Percentiles rank a stretch among this genome's conserved stretches.
These are phyloP conservation scores for Colletotrichum simmondsii DNA, from an alignment of 2,329 filamentous ascomycete genomes.

Conservation along the genomic window DNA sequence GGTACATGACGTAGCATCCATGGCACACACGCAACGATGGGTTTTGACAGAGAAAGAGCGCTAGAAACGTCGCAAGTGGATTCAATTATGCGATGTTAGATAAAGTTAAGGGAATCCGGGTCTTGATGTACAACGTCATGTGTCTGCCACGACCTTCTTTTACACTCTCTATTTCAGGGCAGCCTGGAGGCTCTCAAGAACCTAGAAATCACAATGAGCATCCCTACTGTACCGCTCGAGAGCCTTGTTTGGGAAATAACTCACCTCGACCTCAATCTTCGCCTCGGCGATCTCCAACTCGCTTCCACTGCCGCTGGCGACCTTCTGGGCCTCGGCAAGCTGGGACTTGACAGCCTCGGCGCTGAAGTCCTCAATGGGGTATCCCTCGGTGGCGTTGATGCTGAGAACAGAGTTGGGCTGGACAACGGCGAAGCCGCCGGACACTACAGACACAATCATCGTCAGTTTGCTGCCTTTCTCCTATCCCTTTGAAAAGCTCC, in stretches of 20 bases:
- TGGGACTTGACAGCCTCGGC: constrained; percentile 88
- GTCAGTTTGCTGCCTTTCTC: constrained; percentile 24
- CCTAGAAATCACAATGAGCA: constrained; percentile 62
- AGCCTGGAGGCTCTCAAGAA: constrained; percentile 85
- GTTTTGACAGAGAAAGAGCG: constrained; percentile 4
- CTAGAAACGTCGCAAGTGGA: constrained; percentile 34
- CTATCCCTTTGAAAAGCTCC: constrained; percentile 36
- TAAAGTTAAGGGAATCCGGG: constrained; percentile 36
- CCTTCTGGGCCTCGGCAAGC: constrained; percentile 95
- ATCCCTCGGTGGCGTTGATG: constrained; percentile 99
- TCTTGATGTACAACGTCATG: constrained; percentile 55
- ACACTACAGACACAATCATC: constrained; percentile 68
- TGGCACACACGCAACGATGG: not conserved
- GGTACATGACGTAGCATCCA: constrained; percentile 9
- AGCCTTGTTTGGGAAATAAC: constrained; percentile 35
- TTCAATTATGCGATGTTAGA: constrained; percentile 37
- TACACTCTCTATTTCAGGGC: constrained; percentile 81
- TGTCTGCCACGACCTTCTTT: constrained; percentile 44
- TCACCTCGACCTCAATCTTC: constrained; percentile 98
- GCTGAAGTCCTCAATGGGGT: constrained; percentile 95
- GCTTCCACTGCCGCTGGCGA: constrained; percentile 88
- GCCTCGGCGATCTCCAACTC: constrained; percentile 98
- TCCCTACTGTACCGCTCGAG: not conserved
- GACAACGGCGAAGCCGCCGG: constrained; percentile 95
- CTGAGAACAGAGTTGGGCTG: constrained; percentile 94